These are phyloP conservation scores for Tetradesmus lagerheimii DNA, from an alignment of 139 green algal genomes.

Conservation along the genomic window DNA sequence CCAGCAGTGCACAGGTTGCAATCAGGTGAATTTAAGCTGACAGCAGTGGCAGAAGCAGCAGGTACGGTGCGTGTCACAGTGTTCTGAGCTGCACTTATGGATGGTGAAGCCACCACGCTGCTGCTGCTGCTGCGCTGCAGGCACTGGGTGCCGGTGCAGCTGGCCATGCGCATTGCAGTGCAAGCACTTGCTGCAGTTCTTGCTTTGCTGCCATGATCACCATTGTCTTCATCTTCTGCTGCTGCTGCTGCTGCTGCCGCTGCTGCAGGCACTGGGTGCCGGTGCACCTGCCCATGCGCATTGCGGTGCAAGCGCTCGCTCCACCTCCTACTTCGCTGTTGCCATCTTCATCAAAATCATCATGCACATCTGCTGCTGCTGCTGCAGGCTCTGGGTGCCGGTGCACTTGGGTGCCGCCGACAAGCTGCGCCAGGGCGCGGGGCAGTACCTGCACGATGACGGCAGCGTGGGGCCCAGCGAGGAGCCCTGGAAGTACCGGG, in stretches of 20 bases:
- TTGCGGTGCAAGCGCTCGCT: too few relatives aligned
- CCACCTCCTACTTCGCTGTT: too few relatives aligned
- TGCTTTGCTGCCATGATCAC: too few relatives aligned
- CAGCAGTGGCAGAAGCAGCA: background rate
- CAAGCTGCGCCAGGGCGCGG: background rate
- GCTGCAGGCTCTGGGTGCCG: slow-evolving; percentile 34
- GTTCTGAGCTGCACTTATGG: slow-evolving; percentile 8
- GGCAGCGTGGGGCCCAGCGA: background rate
- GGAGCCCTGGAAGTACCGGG: slow-evolving; percentile 13
- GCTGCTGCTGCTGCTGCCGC: background rate
- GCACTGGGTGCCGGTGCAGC: background rate
- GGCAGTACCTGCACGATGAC: slow-evolving; percentile 1
- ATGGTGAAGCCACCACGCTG: background rate
- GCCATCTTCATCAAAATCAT: too few relatives aligned
- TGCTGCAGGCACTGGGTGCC: slow-evolving; percentile 32
- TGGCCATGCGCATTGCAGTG: background rate
- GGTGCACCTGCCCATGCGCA: slow-evolving; percentile 33
- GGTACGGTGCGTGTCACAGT: background rate
- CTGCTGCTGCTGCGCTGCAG: background rate
- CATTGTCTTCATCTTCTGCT: background rate
- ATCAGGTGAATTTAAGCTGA: too few relatives aligned
- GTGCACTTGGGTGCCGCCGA: slow-evolving; percentile 32
- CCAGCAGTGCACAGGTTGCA: too few relatives aligned
- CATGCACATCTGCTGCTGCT: background rate
- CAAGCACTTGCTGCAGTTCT: background rate